Base-by-base conservation (phyloP, 2,329 filamentous ascomycete genomes). In the Apiospora phragmitis region DNA sequence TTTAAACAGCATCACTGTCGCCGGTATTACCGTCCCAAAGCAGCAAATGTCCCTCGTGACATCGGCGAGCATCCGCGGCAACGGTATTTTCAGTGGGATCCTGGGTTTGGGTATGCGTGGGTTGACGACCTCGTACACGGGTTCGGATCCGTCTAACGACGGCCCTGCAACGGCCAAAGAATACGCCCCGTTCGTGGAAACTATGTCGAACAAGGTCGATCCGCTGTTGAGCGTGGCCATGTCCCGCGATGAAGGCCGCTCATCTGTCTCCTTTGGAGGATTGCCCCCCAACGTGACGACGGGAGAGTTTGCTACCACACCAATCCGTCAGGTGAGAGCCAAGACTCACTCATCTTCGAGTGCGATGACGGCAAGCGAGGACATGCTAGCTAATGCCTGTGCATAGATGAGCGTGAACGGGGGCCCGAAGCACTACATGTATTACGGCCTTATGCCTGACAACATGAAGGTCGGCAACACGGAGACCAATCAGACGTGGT, bases 41-140 rank as follows among this genome's bases (percentile, higher is more conserved):
- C 79, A 80, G 71, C 76, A 80, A 69, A 76, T 80, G 65, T 76
- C 78, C 12, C 74, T 80, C 9, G 78, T 79, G 8, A 75, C 78
- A 24, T 65, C 73, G 3, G 78, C 78, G 21, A 73, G 71, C 16
- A 80, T 78, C 71, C 71, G 70, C n/a, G 79, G 79, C 29, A 79
- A 80, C 65, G 74, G 74, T 8, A 73, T 80, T 24, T 77, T 77
- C 26, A 78, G 76, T 59, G 79, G 79, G 18, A 79, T 81, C 45
- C 74, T 81, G 9, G 79, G 79, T 11, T 74, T 81, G 6, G 79
- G 79, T 1, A 70, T 80, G 45, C 76, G 75, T 21, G 77, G 74
- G 2, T 75, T 80, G 42, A 80, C 79, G 4, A 74, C 74, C 11
- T 73, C 77, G 6, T 77, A 75, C 67, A 73, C 70, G 12, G 76